Base-by-base conservation (phyloP, 169 alveolate species). In the Cyclospora cayetanensis region DNA sequence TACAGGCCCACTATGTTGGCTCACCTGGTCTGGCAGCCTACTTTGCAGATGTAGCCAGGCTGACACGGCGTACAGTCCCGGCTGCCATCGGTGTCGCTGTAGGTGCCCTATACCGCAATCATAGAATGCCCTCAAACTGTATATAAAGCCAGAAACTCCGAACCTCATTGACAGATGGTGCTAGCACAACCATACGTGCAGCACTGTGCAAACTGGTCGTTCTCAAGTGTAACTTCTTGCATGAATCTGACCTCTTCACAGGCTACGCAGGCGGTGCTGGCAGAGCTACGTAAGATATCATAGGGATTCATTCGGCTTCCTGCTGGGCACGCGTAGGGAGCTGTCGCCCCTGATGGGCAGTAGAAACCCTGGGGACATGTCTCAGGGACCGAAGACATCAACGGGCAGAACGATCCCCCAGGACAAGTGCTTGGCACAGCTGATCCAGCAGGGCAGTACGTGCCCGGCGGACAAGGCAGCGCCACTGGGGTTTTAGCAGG, bases 391-490 rank as follows among this genome's bases (percentile, higher is more conserved):
- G 86, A 37, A 5, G 86, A 76, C 86, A 76, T 76, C 55, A 76
- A 41, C 15, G 65, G 29, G 66, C 86, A 76, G 86, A 41, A 76
- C 31, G 86, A 76, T 7, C 86, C 86, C 7, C 65, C 86, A 25
- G 86, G 86, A 35, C 86, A 76, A 7, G 65, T 11, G 63, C 37
- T 76, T 41, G 86, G 86, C 27, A n/a, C 27, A 37, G 86, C 39
- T 15, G 86, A 85, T 29, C 86, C 60, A 83, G 53, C 34, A 31
- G 92, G 93, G 60, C 92, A 84, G 87, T 87, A 87, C 22, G 86
- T 80, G 31, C 96, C 96, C 34, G 93, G 84, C 22, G 92, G 96
- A 53, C 97, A 95, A 22, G 83, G 92, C 55, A 52, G 11, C 29
- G 83, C 79, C 39, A 76, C 29, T 9, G 41, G 60, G 53, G 80